These are phyloP conservation scores for Hemerocallis citrina DNA, from an alignment of 106 monocot species.

Conservation along the genomic window DNA sequence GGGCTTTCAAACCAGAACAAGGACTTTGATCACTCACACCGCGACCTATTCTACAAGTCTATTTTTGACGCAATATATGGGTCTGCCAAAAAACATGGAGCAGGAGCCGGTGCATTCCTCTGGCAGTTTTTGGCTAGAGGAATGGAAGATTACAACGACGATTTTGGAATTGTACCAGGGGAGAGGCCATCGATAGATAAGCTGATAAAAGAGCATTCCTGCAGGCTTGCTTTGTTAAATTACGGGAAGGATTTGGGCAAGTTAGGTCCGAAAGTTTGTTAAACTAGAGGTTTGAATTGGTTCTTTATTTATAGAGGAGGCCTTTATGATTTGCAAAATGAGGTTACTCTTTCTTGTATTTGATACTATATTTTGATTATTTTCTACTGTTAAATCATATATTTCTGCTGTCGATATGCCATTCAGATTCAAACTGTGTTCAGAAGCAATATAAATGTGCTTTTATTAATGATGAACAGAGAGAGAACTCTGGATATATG, in stretches of 20 bases:
- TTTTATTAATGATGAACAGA: too few species aligned
- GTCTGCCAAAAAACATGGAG: constrained; percentile 12
- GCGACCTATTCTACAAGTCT: constrained; percentile 30
- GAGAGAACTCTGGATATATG: too few species aligned
- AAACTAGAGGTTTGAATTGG: too few species aligned
- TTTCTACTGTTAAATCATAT: too few species aligned
- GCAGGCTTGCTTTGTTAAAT: constrained; percentile 7
- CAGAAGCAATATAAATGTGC: too few species aligned
- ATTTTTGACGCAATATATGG: constrained; percentile 33
- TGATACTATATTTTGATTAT: too few species aligned
- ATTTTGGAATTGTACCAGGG: constrained; percentile 47
- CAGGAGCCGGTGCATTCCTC: constrained; percentile 51
- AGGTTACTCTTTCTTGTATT: too few species aligned
- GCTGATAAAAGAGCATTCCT: constrained; percentile 22
- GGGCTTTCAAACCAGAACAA: constrained; percentile 37
- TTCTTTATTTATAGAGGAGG: too few species aligned
- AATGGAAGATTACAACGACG: constrained; percentile 71
- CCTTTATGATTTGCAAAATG: too few species aligned
- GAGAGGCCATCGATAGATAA: constrained; percentile 29
- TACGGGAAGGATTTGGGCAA: neutral
- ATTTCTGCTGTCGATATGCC: too few species aligned
- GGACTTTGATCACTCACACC: constrained; percentile 33
- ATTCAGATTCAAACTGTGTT: too few species aligned
- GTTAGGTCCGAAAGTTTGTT: neutral
- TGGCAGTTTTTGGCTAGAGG: constrained; percentile 72